phyloP scores from a whole-genome alignment of 1,284 basidiomycete species.

The Apiotrichum gamsii region DNA sequence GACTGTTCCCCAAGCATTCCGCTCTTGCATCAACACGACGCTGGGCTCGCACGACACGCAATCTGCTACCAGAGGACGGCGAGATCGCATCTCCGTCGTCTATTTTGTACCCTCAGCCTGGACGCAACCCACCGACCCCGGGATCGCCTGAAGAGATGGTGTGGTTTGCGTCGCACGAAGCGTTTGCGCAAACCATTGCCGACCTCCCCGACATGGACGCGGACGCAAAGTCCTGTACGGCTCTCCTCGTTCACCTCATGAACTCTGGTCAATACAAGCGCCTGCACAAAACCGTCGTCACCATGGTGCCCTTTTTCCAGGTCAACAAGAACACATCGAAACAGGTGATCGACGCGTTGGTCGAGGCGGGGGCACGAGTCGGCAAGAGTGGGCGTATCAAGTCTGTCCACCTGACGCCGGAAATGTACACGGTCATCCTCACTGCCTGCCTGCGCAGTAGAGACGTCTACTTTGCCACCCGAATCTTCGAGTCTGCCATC shows the following conservation, averaged over 20 bases:
- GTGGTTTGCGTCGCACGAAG: neutral
- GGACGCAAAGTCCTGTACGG: constrained; percentile 21
- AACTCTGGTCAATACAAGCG: constrained; percentile 27
- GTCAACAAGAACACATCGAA: constrained; percentile 2
- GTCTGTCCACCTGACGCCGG: constrained; percentile 12
- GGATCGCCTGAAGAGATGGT: neutral
- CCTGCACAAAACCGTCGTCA: constrained; percentile 22
- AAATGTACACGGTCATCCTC: constrained; percentile 25
- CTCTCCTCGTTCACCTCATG: constrained; percentile 25
- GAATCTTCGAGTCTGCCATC: too few species aligned
- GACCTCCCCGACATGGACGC: neutral
- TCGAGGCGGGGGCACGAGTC: too few species aligned
- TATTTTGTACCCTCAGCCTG: neutral
- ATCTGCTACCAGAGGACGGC: too few species aligned
- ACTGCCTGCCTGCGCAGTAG: too few species aligned
- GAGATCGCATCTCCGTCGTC: too few species aligned
- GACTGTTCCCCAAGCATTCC: too few species aligned
- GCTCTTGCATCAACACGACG: too few species aligned
- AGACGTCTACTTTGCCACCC: too few species aligned
- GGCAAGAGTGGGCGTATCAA: constrained; percentile 15
- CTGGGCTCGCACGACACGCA: too few species aligned
- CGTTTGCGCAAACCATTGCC: too few species aligned
- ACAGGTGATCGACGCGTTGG: neutral
- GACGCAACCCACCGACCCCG: neutral
- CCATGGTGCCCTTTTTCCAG: constrained; percentile 29